Base-by-base conservation (phyloP, 2,329 filamentous ascomycete species). In the Phaeophleospora eucalypticola region DNA sequence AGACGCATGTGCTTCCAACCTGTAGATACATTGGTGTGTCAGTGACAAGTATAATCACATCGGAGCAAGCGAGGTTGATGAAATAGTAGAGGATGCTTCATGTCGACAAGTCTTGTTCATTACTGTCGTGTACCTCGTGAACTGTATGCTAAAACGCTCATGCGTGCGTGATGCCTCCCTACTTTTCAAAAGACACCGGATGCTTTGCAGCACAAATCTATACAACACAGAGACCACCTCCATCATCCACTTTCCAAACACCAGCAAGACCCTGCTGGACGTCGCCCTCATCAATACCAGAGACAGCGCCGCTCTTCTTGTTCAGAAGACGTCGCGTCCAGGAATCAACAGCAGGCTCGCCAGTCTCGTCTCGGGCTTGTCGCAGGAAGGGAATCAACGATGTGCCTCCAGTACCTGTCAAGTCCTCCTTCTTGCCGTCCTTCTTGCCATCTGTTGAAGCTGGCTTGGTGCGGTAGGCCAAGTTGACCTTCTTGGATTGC, bases 351-450 rank as follows among this genome's bases (percentile, higher is more conserved):
- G 90, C 89, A 1, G 89, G 89, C 67, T 97, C 91, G 14, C 88
- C 87, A 0, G 93, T 98, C 75, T 98, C 93, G 61, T 98, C 90
- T 20, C 93, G 79, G 3, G 93, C 93, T 70, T 98, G 93, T 70
- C 97, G 96, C 51, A 98, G 74, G 69, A 98, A 98, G 0, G 91
- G 88, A 46, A 98, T 96, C 46, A 98, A 73, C 0, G 90, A 87
- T 0, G 93, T 97, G 14, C 93, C 93, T 12, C 93, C 93, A 0
- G 93, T 98, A 2, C 93, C 93, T 36, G 86, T 87, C 20, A 95
- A 78, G 41, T 84, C 84, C 57, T 77, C 79, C 67, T 59, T 66
- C 57, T 77, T 78, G 68, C 59, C 65, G 53, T 63, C 56, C 1
- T 53, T 53, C 21, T 54, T 54, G 41, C 72, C 70, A 14, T 66